These are phyloP conservation scores for Anacardium occidentale DNA, from an alignment of 345 rosid genomes.

Conservation along the genomic window DNA sequence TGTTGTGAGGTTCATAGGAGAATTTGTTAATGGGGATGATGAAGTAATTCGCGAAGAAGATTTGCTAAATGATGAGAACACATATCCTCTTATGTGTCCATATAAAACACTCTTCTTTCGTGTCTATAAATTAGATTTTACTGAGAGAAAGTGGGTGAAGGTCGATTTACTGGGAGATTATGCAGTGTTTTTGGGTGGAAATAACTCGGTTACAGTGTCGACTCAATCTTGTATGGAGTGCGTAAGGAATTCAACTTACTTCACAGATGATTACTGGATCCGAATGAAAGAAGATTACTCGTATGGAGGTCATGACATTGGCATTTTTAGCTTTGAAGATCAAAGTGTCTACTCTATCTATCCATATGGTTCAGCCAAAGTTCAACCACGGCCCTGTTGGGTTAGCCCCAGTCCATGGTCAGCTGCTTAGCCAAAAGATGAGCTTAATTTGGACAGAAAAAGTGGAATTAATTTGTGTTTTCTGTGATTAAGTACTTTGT, in stretches of 20 bases:
- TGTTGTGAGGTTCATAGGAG: conserved; percentile 15
- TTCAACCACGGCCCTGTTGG: conserved; percentile 19
- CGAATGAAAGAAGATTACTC: conserved; percentile 16
- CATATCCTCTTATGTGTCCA: conserved; percentile 21
- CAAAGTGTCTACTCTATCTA: background rate
- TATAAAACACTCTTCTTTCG: conserved; percentile 16
- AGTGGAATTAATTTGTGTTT: no score
- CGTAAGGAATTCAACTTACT: conserved; percentile 19
- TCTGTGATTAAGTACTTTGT: no score
- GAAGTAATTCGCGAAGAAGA: conserved; percentile 7
- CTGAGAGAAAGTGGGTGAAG: conserved; percentile 8
- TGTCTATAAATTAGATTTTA: conserved; percentile 14
- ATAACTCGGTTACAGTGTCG: conserved; percentile 14
- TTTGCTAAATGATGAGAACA: conserved; percentile 11
- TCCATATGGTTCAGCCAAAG: background rate
- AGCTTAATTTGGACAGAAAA: no score
- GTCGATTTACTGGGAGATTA: conserved; percentile 1
- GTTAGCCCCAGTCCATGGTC: background rate
- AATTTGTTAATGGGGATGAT: conserved; percentile 18
- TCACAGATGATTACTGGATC: conserved; percentile 19
- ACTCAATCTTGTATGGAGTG: background rate
- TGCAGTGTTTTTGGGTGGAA: conserved; percentile 22
- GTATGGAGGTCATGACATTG: conserved; percentile 22
- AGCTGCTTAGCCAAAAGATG: no score
- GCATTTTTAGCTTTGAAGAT: conserved; percentile 9